phyloP scores from a whole-genome alignment of 805 yeast genomes.

The Novakomyces olei region DNA sequence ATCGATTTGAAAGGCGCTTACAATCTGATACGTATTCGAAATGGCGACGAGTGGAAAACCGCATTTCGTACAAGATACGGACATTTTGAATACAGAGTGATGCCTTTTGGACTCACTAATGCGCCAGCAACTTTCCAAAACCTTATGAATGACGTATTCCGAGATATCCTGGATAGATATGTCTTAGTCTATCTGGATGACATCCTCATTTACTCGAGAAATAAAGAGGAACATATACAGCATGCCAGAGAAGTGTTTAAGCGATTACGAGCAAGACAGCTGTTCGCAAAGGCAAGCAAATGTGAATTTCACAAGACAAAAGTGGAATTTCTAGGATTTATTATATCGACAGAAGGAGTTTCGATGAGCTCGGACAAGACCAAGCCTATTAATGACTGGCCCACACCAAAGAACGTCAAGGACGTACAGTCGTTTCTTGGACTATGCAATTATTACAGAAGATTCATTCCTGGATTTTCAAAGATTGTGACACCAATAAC shows the following conservation, averaged over 20 bases:
- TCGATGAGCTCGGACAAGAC: constrained; percentile 4
- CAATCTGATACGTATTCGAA: constrained; percentile 15
- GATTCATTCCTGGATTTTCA: constrained; percentile 3
- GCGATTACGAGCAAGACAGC: not conserved
- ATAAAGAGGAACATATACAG: constrained; percentile 3
- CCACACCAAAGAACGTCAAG: constrained; percentile 1
- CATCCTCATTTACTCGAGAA: constrained; percentile 4
- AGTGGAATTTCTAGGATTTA: not conserved
- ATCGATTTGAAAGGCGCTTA: constrained; percentile 3
- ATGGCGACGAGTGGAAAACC: constrained; percentile 7
- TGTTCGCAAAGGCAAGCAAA: not conserved
- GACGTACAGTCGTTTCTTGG: constrained; percentile 5
- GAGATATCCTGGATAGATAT: not conserved
- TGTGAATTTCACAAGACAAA: not conserved
- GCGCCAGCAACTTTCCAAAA: constrained; percentile 13
- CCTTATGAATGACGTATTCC: constrained; percentile 6
- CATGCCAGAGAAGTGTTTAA: constrained; percentile 2
- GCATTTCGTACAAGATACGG: constrained; percentile 9
- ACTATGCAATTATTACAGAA: constrained; percentile 3
- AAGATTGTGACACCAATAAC: constrained; percentile 3
- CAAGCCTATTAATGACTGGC: constrained; percentile 4
- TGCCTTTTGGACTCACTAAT: constrained; percentile 14
- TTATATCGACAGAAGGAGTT: constrained; percentile 2
- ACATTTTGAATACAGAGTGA: constrained; percentile 11
- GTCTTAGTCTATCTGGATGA: constrained; percentile 8